A percentile compares a stretch with the other conserved stretches of the same genome.
Evolutionary conservation across 176 grass and related monocot genomes (phyloP).

Genomic region (Saccharum officinarum): DNA sequence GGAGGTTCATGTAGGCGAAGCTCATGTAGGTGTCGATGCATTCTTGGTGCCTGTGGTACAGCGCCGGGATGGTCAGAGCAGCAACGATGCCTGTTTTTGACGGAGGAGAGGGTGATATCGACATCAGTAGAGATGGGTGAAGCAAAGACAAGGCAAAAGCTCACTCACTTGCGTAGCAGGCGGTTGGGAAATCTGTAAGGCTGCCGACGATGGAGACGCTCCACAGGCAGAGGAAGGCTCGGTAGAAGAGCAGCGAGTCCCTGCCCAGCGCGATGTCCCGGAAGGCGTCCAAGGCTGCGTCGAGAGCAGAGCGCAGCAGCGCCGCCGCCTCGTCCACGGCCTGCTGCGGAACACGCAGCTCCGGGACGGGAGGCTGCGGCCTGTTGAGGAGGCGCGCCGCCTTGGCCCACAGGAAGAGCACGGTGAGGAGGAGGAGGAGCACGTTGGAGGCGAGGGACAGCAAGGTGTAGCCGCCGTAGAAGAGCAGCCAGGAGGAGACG

Average conservation of each 20-base stretch:
- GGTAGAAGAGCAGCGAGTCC: slow-evolving; percentile 50
- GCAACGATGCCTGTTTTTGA: slow-evolving; percentile 39
- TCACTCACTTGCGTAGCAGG: slow-evolving; percentile 50
- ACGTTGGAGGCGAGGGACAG: slow-evolving; percentile 70
- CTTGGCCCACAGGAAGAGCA: slow-evolving; percentile 83
- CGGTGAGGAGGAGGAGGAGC: slow-evolving; percentile 70
- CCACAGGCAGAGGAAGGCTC: slow-evolving; percentile 51
- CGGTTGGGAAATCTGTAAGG: slow-evolving; percentile 54
- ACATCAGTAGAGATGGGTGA: too few relatives aligned
- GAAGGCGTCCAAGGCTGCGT: slow-evolving; percentile 49
- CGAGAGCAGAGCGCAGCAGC: slow-evolving; percentile 38
- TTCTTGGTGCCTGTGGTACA: slow-evolving; percentile 67
- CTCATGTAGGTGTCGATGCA: slow-evolving; percentile 37
- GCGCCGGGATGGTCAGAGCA: slow-evolving; percentile 60
- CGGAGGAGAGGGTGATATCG: too few relatives aligned
- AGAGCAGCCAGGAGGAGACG: slow-evolving; percentile 58
- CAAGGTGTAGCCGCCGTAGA: slow-evolving; percentile 49
- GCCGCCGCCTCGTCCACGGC: slow-evolving; percentile 45
- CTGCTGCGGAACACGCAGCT: slow-evolving; percentile 54
- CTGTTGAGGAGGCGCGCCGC: slow-evolving; percentile 72
- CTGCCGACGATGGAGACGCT: slow-evolving; percentile 54
- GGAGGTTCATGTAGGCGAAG: slow-evolving; percentile 44
- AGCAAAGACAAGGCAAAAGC: too few relatives aligned
- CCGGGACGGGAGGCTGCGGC: slow-evolving; percentile 62
- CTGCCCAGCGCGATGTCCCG: slow-evolving; percentile 57